Evolutionary conservation across 768 basidiomycete genomes (phyloP).

Genomic region (Lentinus tigrinus): DNA sequence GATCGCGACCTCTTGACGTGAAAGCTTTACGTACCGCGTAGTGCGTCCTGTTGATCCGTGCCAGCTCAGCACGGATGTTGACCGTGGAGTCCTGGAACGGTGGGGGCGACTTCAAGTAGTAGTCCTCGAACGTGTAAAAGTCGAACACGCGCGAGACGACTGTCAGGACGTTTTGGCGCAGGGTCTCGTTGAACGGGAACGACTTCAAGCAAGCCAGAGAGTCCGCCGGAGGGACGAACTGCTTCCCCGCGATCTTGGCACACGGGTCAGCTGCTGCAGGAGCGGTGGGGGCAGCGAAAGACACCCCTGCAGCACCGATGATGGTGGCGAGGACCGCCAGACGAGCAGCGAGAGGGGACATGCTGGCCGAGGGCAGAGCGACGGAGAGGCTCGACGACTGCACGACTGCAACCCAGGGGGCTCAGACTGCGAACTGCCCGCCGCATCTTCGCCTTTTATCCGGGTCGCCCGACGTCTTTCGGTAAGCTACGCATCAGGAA

Average conservation of each 20-base stretch:
- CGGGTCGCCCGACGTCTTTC: no score
- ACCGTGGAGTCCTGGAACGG: constrained; percentile 48
- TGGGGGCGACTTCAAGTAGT: constrained; percentile 34
- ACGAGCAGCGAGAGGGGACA: background rate
- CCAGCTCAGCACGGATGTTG: constrained; percentile 51
- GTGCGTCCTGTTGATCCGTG: constrained; percentile 45
- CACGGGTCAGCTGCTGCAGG: constrained; percentile 33
- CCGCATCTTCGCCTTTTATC: background rate
- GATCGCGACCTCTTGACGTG: background rate
- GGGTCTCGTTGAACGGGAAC: constrained; percentile 40
- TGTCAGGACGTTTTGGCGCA: constrained; percentile 36
- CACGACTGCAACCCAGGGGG: background rate
- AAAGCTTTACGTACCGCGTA: constrained; percentile 37
- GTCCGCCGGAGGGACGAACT: constrained; percentile 49
- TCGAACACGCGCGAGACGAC: constrained; percentile 34
- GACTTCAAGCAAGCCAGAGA: constrained; percentile 58
- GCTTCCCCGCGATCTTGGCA: constrained; percentile 33
- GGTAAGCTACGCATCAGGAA: no score
- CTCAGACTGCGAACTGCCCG: background rate
- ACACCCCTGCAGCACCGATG: background rate
- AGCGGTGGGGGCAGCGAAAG: constrained; percentile 3
- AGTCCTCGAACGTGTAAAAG: constrained; percentile 42
- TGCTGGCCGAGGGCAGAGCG: background rate
- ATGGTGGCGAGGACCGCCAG: constrained; percentile 3
- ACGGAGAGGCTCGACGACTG: background rate